Conservation (phyloP, 2,329 filamentous ascomycete species). For the Thelonectria discophora region DNA sequence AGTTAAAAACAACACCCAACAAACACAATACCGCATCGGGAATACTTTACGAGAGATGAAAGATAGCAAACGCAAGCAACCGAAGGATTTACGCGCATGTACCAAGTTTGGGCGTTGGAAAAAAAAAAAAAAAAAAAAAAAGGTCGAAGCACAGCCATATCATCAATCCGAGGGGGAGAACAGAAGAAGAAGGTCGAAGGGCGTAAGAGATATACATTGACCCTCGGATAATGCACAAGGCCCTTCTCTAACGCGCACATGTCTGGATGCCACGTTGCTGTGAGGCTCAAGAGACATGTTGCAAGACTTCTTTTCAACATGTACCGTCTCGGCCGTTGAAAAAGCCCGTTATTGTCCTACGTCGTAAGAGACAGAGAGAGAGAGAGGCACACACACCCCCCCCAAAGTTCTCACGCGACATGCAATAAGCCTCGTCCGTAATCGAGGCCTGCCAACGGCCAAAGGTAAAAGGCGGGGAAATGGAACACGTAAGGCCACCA, state of each 20-base stretch:
- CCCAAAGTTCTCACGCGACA: neutral
- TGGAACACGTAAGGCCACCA: conserved; percentile 8
- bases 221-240: neutral
- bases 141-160: neutral
- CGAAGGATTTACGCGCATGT: neutral
- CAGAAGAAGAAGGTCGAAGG: neutral
- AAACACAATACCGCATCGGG: neutral
- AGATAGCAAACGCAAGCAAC: neutral
- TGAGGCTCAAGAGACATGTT: neutral
- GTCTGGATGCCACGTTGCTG: neutral
- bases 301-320: neutral
- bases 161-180: neutral
- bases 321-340: neutral
- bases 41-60: neutral
- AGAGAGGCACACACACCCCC: neutral
- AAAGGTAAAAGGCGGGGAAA: conserved; percentile 15
- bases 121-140: no score
- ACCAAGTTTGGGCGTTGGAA: no score
- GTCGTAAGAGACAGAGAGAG: conserved; percentile 1
- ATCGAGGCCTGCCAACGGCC: neutral
- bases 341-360: conserved; percentile 9
- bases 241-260: neutral
- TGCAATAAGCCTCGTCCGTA: neutral
- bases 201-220: neutral
- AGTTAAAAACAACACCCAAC: no score